Conservation (phyloP, 2,329 filamentous ascomycete genomes). For the Trichoderma sp. region DNA sequence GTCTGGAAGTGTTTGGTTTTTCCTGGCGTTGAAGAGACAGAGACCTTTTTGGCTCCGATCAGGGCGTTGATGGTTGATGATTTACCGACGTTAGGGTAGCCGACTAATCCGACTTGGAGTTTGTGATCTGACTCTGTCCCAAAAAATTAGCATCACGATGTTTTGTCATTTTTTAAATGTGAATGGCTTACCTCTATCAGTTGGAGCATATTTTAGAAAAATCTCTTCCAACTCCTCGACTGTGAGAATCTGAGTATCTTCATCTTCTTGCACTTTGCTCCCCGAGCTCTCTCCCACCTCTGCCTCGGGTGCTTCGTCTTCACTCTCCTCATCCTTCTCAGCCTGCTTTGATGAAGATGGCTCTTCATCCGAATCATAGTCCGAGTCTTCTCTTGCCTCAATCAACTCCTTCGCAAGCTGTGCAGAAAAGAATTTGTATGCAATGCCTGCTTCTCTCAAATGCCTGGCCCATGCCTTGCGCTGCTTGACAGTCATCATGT, state of each 20-base stretch:
- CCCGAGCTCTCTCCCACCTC: conserved; percentile 25
- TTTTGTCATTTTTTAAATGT: fast-evolving
- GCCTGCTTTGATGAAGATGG: conserved; percentile 18
- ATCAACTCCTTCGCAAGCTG: conserved; percentile 85
- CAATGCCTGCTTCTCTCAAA: conserved; percentile 74
- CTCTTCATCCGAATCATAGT: conserved; percentile 44
- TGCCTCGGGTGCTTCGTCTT: conserved; percentile 26
- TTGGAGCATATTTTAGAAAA: conserved; percentile 70
- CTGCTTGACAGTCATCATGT: conserved; percentile 94
- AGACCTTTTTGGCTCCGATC: conserved; percentile 98
- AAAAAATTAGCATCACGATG: conserved; percentile 17
- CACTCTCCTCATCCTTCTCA: conserved; percentile 25
- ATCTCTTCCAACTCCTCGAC: conserved; percentile 89
- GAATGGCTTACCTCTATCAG: conserved; percentile 43
- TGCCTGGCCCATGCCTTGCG: conserved; percentile 81
- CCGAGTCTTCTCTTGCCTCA: conserved; percentile 60
- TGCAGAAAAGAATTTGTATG: conserved; percentile 96
- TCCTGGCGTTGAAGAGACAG: conserved; percentile 92
- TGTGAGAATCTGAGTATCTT: conserved; percentile 77
- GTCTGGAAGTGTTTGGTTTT: conserved; percentile 99
- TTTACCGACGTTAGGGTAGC: conserved; percentile 98
- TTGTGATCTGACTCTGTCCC: conserved; percentile 55
- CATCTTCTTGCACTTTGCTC: conserved; percentile 37
- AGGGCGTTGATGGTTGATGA: conserved; percentile 98
- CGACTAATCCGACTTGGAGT: conserved; percentile 87